Percentiles rank a stretch among this genome's conserved stretches.
Evolutionary conservation across 495 filamentous ascomycete species (phyloP).

Genomic region (Lophiotrema nucula): DNA sequence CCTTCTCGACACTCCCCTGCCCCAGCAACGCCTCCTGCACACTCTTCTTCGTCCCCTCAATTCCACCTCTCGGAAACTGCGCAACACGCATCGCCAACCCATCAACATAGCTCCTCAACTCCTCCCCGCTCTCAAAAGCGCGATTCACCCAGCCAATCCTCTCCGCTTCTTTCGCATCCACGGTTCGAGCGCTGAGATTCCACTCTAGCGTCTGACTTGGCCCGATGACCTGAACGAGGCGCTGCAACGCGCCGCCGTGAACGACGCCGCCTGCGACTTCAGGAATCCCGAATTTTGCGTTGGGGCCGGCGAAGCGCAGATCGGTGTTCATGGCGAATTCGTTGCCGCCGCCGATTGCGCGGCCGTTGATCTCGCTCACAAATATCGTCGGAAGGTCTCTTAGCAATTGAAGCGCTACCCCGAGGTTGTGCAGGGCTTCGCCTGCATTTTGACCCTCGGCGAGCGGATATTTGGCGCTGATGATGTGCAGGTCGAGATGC

Average conservation of each 20-base stretch:
- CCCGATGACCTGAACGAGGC: not conserved
- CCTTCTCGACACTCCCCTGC: too few relatives aligned
- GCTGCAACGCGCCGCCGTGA: slow-evolving; percentile 7
- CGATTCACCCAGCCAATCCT: slow-evolving; percentile 25
- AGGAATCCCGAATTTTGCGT: slow-evolving; percentile 18
- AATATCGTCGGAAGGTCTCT: slow-evolving; percentile 28
- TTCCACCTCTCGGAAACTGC: not conserved
- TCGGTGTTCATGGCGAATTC: slow-evolving; percentile 29
- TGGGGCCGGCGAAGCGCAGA: slow-evolving; percentile 38
- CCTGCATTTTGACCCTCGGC: slow-evolving; percentile 1
- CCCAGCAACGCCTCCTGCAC: too few relatives aligned
- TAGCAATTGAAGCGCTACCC: not conserved
- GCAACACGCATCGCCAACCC: slow-evolving; percentile 3
- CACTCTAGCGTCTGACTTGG: slow-evolving; percentile 2
- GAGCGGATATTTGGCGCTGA: slow-evolving; percentile 1
- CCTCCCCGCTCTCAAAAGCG: slow-evolving; percentile 8
- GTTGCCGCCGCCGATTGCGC: slow-evolving; percentile 30
- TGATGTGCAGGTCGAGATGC: slow-evolving; percentile 6
- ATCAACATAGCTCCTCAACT: slow-evolving; percentile 9
- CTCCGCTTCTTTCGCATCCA: slow-evolving; percentile 8
- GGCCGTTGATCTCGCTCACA: slow-evolving; percentile 38
- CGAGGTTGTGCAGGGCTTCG: slow-evolving; percentile 15
- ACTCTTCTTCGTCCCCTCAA: slow-evolving; percentile 11
- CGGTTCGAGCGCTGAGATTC: not conserved
- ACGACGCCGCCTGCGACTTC: slow-evolving; percentile 17